phyloP scores from a whole-genome alignment of 768 basidiomycete genomes.

The Brasilioporus rufonigricans region DNA sequence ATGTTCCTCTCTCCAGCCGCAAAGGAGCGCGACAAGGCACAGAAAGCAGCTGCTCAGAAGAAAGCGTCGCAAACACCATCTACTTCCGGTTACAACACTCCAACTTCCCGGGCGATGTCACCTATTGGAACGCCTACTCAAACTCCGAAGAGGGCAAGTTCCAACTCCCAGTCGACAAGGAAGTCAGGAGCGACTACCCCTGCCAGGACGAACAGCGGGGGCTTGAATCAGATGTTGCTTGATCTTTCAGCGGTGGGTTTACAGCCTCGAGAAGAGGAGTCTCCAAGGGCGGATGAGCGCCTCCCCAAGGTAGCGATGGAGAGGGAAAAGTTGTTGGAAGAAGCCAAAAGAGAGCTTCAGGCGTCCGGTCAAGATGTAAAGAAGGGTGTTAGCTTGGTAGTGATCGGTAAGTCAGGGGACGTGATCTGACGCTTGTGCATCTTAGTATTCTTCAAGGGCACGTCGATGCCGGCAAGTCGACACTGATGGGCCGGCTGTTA shows the following conservation, averaged over 20 bases:
- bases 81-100: conserved; percentile 37
- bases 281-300: conserved; percentile 40
- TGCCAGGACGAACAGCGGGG: conserved; percentile 28
- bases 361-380: conserved; percentile 50
- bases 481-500: conserved; percentile 90
- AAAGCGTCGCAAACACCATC: conserved; percentile 32
- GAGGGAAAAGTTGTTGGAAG: conserved; percentile 79
- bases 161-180: conserved; percentile 29
- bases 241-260: conserved; percentile 79
- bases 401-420: conserved; percentile 65
- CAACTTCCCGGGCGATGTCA: conserved; percentile 47
- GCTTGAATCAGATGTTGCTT: conserved; percentile 55
- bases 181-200: conserved; percentile 46
- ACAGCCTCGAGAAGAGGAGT: conserved; percentile 42
- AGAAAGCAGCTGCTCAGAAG: conserved; percentile 52
- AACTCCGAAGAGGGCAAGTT: conserved; percentile 38
- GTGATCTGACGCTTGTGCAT: not conserved
- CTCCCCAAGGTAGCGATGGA: conserved; percentile 66
- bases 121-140: conserved; percentile 40
- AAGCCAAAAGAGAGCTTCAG: conserved; percentile 58
- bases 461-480: conserved; percentile 98
- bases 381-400: conserved; percentile 80
- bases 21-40: conserved; percentile 76
- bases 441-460: conserved; percentile 60
- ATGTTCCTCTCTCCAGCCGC: conserved; percentile 51